A percentile compares a stretch with the other conserved stretches of the same genome.
Conservation (phyloP, 2,329 filamentous ascomycete genomes). For the Curvularia sp. region DNA sequence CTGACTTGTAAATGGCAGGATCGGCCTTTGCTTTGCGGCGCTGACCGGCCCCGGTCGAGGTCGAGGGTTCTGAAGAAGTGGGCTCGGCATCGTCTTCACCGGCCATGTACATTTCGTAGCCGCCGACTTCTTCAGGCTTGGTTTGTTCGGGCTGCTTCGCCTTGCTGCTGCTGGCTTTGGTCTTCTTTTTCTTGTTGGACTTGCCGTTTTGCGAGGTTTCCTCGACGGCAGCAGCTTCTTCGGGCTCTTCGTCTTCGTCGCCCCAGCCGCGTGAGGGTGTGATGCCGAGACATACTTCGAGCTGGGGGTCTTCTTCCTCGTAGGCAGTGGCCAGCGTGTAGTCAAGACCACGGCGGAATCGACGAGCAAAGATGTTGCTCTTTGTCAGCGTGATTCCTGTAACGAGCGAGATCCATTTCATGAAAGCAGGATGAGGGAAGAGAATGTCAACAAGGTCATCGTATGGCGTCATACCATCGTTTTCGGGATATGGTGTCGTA, state of each 20-base stretch:
- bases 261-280: constrained; percentile 89
- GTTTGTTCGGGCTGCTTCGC: constrained; percentile 2
- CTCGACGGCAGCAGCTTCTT: constrained; percentile 55
- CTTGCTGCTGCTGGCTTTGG: constrained; percentile 40
- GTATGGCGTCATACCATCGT: constrained; percentile 55
- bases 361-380: constrained; percentile 79
- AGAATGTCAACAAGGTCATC: constrained; percentile 81
- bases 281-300: constrained; percentile 87
- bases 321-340: constrained; percentile 93
- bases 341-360: constrained; percentile 85
- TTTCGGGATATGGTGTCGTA: constrained; percentile 45
- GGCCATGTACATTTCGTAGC: constrained; percentile 93
- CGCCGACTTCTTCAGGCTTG: constrained; percentile 66
- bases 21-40: constrained; percentile 61
- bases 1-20: constrained; percentile 79
- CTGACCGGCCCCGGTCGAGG: constrained; percentile 57
- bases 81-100: constrained; percentile 63
- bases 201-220: constrained; percentile 51
- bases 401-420: constrained; percentile 84
- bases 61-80: constrained; percentile 39
- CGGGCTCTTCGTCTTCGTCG: constrained; percentile 66
- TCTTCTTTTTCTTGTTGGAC: constrained; percentile 34
- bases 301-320: constrained; percentile 71
- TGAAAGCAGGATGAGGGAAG: constrained; percentile 84
- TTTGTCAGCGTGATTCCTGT: constrained; percentile 77